Conservation (phyloP, 2,329 filamentous ascomycete genomes). For the Colletotrichum limetticola region DNA sequence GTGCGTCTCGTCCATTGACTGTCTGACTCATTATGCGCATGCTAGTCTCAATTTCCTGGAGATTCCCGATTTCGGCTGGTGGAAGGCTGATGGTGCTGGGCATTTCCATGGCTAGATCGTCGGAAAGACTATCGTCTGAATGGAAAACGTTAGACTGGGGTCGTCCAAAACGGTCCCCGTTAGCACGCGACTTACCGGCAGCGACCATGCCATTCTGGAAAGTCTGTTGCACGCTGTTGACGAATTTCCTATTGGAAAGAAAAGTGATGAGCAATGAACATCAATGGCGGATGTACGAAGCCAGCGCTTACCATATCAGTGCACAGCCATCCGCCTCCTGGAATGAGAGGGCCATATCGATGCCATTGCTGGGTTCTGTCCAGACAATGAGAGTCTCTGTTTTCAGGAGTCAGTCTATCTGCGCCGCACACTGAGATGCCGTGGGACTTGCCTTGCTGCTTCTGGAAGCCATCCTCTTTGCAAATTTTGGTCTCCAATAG, state of each 20-base stretch:
- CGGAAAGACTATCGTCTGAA: conserved; percentile 85
- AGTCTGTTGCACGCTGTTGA: conserved; percentile 84
- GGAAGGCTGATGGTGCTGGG: conserved; percentile 78
- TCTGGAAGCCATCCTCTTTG: conserved; percentile 96
- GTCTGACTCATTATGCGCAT: conserved; percentile 84
- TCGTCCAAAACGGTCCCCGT: neutral
- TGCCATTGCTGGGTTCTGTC: conserved; percentile 85
- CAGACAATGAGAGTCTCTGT: conserved; percentile 97
- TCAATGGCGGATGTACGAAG: conserved; percentile 28
- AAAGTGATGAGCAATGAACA: neutral
- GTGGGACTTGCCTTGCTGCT: conserved; percentile 83
- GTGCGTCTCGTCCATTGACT: conserved; percentile 81
- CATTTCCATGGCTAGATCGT: conserved; percentile 83
- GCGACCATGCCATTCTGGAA: conserved; percentile 69
- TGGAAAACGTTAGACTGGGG: conserved; percentile 39
- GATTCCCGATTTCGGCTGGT: conserved; percentile 80
- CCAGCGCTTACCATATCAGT: conserved; percentile 79
- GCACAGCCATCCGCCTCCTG: conserved; percentile 96
- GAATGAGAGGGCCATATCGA: conserved; percentile 98
- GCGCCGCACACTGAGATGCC: conserved; percentile 40
- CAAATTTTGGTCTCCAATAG: conserved; percentile 90
- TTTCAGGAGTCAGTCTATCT: conserved; percentile 40
- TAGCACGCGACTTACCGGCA: conserved; percentile 62
- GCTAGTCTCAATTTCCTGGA: conserved; percentile 84
- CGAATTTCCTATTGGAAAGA: conserved; percentile 78